A percentile compares a stretch with the other conserved stretches of the same genome.
Evolutionary conservation across 208 protist genomes (phyloP).

Genomic region (Blastocrithidia nonstop): DNA sequence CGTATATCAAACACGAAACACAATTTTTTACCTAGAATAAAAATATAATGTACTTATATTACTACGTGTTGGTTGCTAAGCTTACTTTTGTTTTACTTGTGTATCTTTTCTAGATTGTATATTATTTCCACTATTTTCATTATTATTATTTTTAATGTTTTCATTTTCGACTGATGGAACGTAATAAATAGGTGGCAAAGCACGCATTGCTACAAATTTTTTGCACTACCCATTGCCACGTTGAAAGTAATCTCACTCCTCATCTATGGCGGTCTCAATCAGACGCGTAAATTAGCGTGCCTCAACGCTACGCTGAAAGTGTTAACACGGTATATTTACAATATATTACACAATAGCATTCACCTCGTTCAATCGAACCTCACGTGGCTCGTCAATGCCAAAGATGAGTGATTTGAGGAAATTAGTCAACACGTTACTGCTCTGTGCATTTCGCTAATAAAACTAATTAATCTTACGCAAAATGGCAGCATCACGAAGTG

Average conservation of each 20-base stretch:
- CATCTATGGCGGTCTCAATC: constrained; percentile 9
- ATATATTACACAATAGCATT: constrained; percentile 31
- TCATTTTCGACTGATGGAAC: neutral
- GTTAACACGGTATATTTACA: constrained; percentile 14
- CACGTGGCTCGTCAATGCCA: constrained; percentile 9
- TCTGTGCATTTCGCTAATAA: constrained; percentile 16
- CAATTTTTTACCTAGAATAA: too few relatives aligned
- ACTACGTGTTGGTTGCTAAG: too few relatives aligned
- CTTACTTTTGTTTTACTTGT: too few relatives aligned
- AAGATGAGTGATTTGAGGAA: constrained; percentile 22
- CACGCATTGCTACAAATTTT: too few relatives aligned
- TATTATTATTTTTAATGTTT: too few relatives aligned
- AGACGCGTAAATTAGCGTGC: constrained; percentile 19
- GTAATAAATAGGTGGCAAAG: neutral
- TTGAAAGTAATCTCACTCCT: too few relatives aligned
- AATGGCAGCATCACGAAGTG: constrained; percentile 11
- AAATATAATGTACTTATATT: too few relatives aligned
- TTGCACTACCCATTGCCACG: too few relatives aligned
- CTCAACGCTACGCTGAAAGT: constrained; percentile 18
- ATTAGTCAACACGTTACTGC: constrained; percentile 10
- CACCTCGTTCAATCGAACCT: constrained; percentile 10
- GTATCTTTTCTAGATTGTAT: too few relatives aligned
- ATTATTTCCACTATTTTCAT: too few relatives aligned
- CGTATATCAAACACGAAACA: too few relatives aligned
- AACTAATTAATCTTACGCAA: constrained; percentile 22